Base-by-base conservation (phyloP, 352 stramenopile genomes). In the Globisporangium camurandrum region DNA sequence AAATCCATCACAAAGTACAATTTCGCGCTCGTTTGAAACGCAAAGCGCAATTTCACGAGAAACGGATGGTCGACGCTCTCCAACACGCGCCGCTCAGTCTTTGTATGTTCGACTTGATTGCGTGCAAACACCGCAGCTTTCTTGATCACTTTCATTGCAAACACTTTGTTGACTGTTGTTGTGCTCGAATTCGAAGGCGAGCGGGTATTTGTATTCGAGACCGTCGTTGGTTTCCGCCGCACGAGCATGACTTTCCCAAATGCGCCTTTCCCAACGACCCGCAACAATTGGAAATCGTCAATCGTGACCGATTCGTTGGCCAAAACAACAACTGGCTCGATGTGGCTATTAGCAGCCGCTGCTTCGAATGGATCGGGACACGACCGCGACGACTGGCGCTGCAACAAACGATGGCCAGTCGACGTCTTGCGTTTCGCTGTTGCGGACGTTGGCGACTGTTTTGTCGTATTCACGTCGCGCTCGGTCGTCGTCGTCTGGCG, bases 211-310 rank as follows among this genome's bases (percentile, higher is more conserved):
- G 36, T 19, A 19, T 41, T n/a, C 1, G 14, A 22, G 4, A 19
- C 17, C 14, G 36, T 22, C 36, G 14, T 16, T 40, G 87, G 89
- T 42, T 86, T 72, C 22, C 49, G 43, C 19, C 75, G 65, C 7
- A 95, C 86, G 26, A 94, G 56, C 72, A 96, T 90, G 12, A 98
- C 95, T 56, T 98, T 98, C 19, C 95, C 95, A 62, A 98, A 98
- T 1, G 92, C 92, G 26, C 96, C 97, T 60, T 97, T 95, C 4
- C 97, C 97, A 14, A 99, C 95, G 3, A 99, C 95, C 23, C 91
- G 95, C 22, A 99, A 71, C 3, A 99, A 64, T 54, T 98, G 86
- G 28, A 49, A 47, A 23, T 40, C 36, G 40, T 56, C 31, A 23
- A 47, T 62, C 8, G 45, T 53, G 24, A 59, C 53, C 14, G 52